A percentile compares a stretch with the other conserved stretches of the same genome.
These are phyloP conservation scores for Rhizopogon vesiculosus DNA, from an alignment of 768 basidiomycete species.

Conservation along the genomic window DNA sequence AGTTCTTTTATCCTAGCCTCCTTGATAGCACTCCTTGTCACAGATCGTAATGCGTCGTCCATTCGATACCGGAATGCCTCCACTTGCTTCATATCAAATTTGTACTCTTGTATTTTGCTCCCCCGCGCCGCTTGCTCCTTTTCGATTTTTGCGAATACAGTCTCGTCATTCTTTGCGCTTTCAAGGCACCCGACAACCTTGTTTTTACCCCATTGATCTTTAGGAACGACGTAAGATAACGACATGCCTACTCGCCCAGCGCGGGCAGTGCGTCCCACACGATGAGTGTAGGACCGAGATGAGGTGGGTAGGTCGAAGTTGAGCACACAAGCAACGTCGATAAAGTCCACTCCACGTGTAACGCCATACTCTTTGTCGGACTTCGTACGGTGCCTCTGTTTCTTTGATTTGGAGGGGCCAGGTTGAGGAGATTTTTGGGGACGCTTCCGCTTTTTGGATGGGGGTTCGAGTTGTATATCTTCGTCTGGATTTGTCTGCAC, in stretches of 20 bases:
- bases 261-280: constrained; percentile 94
- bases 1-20: constrained; percentile 94
- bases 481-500: constrained; percentile 17
- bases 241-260: constrained; percentile 93
- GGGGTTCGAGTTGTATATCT: constrained; percentile 16
- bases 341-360: constrained; percentile 93
- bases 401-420: constrained; percentile 26
- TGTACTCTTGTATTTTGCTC: constrained; percentile 74
- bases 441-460: constrained; percentile 56
- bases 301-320: constrained; percentile 97
- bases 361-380: constrained; percentile 85
- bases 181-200: constrained; percentile 66
- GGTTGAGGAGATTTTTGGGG: constrained; percentile 34
- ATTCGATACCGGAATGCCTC: constrained; percentile 97
- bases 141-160: constrained; percentile 55
- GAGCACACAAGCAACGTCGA: constrained; percentile 94
- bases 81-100: constrained; percentile 93
- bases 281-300: constrained; percentile 86
- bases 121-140: constrained; percentile 61
- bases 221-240: constrained; percentile 80
- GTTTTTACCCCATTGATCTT: constrained; percentile 64
- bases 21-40: constrained; percentile 79
- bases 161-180: constrained; percentile 74
- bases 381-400: constrained; percentile 49
- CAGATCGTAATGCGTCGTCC: constrained; percentile 90